These are phyloP conservation scores for Lyophyllum decastes DNA, from an alignment of 768 basidiomycete genomes.

Conservation along the genomic window DNA sequence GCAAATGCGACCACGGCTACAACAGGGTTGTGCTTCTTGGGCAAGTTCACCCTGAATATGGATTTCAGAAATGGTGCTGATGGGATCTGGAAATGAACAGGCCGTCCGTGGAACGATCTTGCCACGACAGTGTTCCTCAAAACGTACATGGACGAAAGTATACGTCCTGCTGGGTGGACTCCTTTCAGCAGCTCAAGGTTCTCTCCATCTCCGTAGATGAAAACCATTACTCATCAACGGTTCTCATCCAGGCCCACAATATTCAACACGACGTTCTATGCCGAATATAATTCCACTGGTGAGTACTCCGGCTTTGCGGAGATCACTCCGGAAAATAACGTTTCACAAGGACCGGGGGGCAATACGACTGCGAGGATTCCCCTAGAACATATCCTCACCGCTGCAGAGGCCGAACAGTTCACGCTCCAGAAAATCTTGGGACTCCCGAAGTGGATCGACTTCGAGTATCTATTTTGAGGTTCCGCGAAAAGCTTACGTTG, in stretches of 20 bases:
- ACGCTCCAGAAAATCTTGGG: conserved; percentile 55
- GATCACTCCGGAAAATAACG: background rate
- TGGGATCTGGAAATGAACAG: conserved; percentile 18
- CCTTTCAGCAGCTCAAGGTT: conserved; percentile 46
- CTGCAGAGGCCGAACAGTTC: conserved; percentile 39
- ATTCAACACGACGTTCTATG: conserved; percentile 56
- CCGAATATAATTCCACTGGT: conserved; percentile 59
- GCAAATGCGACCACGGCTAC: conserved; percentile 51
- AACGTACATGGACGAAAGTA: conserved; percentile 60
- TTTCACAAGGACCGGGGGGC: conserved; percentile 53
- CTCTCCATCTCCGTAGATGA: no score
- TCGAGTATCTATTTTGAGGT: conserved; percentile 39
- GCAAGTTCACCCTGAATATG: conserved; percentile 22
- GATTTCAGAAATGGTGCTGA: background rate
- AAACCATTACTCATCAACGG: no score
- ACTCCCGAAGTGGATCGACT: conserved; percentile 58
- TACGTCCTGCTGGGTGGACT: conserved; percentile 51
- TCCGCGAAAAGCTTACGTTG: background rate
- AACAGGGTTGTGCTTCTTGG: conserved; percentile 49
- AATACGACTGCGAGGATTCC: conserved; percentile 42
- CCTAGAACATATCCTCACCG: conserved; percentile 48
- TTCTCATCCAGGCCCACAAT: conserved; percentile 41
- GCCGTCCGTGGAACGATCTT: conserved; percentile 64
- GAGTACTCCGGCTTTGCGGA: background rate
- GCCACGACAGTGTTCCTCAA: conserved; percentile 54